A percentile compares a stretch with the other conserved stretches of the same genome.
phyloP scores from a whole-genome alignment of 106 monocot genomes.

The Agapanthus africanus region DNA sequence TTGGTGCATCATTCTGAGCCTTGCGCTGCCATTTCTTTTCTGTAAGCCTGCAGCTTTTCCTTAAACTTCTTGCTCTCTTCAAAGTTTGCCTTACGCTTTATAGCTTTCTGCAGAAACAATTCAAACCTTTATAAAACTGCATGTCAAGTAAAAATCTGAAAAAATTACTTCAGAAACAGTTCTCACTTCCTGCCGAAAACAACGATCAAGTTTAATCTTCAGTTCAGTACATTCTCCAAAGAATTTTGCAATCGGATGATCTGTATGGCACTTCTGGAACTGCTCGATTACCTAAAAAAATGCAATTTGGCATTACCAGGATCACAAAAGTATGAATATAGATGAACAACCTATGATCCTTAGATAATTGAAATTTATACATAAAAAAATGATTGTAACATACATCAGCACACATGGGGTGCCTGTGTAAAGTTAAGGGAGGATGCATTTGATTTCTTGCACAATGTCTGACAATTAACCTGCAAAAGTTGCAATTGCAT shows the following conservation, averaged over 20 bases:
- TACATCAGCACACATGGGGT: constrained; percentile 14
- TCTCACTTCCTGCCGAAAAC: constrained; percentile 80
- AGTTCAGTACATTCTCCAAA: constrained; percentile 88
- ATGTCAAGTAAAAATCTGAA: background rate
- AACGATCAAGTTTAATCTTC: constrained; percentile 79
- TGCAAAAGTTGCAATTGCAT: too few species aligned
- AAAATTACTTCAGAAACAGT: background rate
- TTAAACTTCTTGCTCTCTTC: constrained; percentile 94
- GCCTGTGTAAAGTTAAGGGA: constrained; percentile 13
- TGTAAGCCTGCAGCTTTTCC: constrained; percentile 74
- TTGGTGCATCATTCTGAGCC: constrained; percentile 19
- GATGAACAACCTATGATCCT: constrained; percentile 2
- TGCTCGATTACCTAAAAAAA: constrained; percentile 72
- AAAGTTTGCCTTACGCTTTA: constrained; percentile 83
- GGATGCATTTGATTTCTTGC: constrained; percentile 10
- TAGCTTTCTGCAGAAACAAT: constrained; percentile 56
- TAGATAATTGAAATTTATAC: background rate
- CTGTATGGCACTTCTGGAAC: constrained; percentile 81
- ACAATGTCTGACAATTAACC: too few species aligned
- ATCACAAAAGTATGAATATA: background rate
- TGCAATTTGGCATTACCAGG: too few species aligned
- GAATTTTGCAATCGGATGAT: constrained; percentile 80
- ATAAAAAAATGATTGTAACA: background rate
- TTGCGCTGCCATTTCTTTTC: constrained; percentile 62
- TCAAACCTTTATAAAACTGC: background rate